A percentile compares a stretch with the other conserved stretches of the same genome.
phyloP scores from a whole-genome alignment of 108 stramenopile genomes.

The Schizochytrium sp. region DNA sequence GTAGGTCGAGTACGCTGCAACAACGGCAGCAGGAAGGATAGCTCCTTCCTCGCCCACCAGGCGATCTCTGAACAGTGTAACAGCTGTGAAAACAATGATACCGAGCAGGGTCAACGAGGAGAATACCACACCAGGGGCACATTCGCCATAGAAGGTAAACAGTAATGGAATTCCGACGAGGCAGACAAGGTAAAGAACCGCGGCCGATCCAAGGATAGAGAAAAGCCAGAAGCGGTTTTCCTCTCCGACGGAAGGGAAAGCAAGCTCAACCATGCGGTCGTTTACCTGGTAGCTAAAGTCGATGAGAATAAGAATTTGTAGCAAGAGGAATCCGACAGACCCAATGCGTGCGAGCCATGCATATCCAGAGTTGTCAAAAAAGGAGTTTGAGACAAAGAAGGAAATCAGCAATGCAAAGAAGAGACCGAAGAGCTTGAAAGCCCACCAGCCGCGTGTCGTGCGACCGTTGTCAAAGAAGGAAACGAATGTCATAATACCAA shows the following conservation, averaged over 20 bases:
- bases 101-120: conserved; percentile 38
- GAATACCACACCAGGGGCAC: conserved; percentile 29
- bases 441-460: conserved; percentile 30
- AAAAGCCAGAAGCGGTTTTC: conserved; percentile 41
- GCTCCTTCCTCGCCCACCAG: conserved; percentile 44
- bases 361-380: conserved; percentile 59
- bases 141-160: conserved; percentile 39
- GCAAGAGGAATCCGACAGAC: conserved; percentile 21
- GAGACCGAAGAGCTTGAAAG: conserved; percentile 57
- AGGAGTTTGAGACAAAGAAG: conserved; percentile 50
- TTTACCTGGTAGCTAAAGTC: conserved; percentile 53
- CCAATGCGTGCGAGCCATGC: conserved; percentile 59
- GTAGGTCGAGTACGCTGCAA: conserved; percentile 24
- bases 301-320: conserved; percentile 55
- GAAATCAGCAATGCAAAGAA: background rate
- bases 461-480: conserved; percentile 6
- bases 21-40: conserved; percentile 33
- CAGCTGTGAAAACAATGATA: conserved; percentile 28
- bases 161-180: conserved; percentile 44
- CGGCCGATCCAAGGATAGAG: conserved; percentile 42
- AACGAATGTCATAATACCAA: conserved; percentile 1
- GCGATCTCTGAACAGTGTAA: conserved; percentile 19
- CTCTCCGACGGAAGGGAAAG: background rate
- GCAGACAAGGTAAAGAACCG: conserved; percentile 39
- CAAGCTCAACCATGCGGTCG: conserved; percentile 10